A percentile compares a stretch with the other conserved stretches of the same genome.
These are phyloP conservation scores for Linderniella brevidens DNA, from an alignment of 257 asterid genomes.

Conservation along the genomic window DNA sequence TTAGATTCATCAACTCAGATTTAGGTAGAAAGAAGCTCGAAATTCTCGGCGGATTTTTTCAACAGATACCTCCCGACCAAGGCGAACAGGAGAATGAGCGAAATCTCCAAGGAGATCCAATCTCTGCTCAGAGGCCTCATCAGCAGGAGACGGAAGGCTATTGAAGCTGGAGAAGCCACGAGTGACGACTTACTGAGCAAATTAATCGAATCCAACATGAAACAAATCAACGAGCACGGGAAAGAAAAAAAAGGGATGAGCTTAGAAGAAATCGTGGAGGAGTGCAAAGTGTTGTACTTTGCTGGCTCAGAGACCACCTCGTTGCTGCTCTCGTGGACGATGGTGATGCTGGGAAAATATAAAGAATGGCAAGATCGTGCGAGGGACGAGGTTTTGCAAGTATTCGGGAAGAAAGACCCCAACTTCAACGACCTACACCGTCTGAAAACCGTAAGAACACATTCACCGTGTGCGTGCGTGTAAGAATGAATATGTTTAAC, in stretches of 20 bases:
- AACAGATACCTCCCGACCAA: conserved; percentile 17
- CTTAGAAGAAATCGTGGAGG: conserved; percentile 24
- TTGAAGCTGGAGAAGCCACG: conserved; percentile 12
- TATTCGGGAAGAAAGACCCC: conserved; percentile 15
- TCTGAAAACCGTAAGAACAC: conserved; percentile 28
- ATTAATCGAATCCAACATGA: conserved; percentile 20
- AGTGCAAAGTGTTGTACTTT: conserved; percentile 36
- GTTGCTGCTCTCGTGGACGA: conserved; percentile 22
- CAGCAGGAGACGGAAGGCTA: conserved; percentile 16
- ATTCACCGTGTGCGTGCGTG: too few species aligned
- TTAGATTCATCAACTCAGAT: too few species aligned
- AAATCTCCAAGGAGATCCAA: conserved; percentile 16
- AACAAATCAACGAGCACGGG: conserved; percentile 12
- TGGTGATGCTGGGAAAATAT: conserved; percentile 28
- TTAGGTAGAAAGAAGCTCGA: too few species aligned
- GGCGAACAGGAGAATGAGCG: conserved; percentile 23
- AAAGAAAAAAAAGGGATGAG: conserved; percentile 26
- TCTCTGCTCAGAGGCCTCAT: conserved; percentile 20
- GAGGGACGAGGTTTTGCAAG: conserved; percentile 17
- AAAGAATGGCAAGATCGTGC: conserved; percentile 31
- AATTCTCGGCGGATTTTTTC: background rate
- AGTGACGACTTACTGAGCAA: conserved; percentile 20
- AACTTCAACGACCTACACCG: conserved; percentile 17
- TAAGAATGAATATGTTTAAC: too few species aligned
- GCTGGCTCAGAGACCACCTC: conserved; percentile 37